Conservation (phyloP, 257 asterid genomes). For the Coffea canephora region DNA sequence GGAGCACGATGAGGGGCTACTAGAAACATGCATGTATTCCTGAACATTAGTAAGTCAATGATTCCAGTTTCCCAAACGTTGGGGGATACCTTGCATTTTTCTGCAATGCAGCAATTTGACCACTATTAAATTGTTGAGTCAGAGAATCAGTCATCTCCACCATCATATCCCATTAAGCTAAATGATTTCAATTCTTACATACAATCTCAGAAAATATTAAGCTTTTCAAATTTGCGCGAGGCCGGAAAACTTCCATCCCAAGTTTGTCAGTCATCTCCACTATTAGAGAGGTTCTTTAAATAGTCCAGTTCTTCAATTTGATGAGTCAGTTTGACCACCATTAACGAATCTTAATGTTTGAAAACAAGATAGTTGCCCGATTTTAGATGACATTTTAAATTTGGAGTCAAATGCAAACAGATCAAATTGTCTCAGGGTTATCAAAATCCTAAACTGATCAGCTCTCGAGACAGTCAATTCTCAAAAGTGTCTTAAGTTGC, state of each 20-base stretch:
- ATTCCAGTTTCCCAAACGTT: constrained; percentile 3
- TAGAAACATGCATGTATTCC: too few relatives aligned
- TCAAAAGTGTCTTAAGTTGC: too few relatives aligned
- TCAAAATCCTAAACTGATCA: too few relatives aligned
- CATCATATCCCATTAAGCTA: constrained; percentile 26
- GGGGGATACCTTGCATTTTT: constrained; percentile 28
- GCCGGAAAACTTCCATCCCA: constrained; percentile 30
- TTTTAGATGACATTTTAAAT: too few relatives aligned
- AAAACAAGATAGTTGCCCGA: constrained; percentile 3
- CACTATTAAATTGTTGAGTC: constrained; percentile 8
- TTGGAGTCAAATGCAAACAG: too few relatives aligned
- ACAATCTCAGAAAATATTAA: not conserved
- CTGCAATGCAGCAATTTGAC: not conserved
- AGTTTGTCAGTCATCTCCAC: not conserved
- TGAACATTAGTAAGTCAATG: too few relatives aligned
- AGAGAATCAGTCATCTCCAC: not conserved
- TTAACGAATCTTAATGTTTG: too few relatives aligned
- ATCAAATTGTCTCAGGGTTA: too few relatives aligned
- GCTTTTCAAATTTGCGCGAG: constrained; percentile 27
- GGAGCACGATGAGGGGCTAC: too few relatives aligned
- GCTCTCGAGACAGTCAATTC: too few relatives aligned
- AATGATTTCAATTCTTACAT: constrained; percentile 6
- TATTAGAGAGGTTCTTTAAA: constrained; percentile 16
- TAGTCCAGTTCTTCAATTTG: too few relatives aligned
- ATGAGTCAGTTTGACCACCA: too few relatives aligned